Evolutionary conservation across 2,329 filamentous ascomycete genomes (phyloP), one percentile per base, ranked within the genome.

Genomic region (Aspergillus sclerotialis): DNA sequence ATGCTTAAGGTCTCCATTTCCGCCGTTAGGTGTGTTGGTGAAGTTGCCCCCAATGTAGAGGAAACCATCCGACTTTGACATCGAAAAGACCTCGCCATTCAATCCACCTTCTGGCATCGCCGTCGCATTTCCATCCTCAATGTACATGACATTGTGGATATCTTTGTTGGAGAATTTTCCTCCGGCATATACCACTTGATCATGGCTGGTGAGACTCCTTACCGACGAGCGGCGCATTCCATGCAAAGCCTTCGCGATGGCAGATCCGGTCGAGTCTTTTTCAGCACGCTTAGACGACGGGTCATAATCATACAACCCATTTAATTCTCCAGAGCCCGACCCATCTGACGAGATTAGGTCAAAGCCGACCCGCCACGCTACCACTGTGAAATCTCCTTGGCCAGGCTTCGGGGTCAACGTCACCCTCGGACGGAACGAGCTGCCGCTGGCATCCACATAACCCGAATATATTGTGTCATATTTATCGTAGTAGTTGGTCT

Each of bases 401-500:
- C 75, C 79, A 19, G 72, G 58, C 14, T 78, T 67, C 4, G 90
- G 84, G 0, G 78, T 73, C 28, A 98, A 66, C 0, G 84, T 94
- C 33, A 98, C 79, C 4, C 76, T 77, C 10, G 90, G 87, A 27
- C 80, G 80, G 69, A 95, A 95, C 13, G 73, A 75, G 42, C 67
- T 68, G 7, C 76, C 81, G 34, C 75, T 79, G 35, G 80, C 80
- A 54, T 96, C 87, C 35, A 98, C 78, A 45, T 79, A 79, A 30
- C 89, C 92, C 45, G 82, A 83, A 63, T 88, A 94, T 38, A 98
- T 80, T 47, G 85, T 80, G 55, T 98, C 92, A 54, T 94, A 96
- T 62, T 98, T 98, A 68, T 96, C 90, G 58, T 82, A 93, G 56
- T 93, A 76, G 64, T 98, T 98, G 12, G 89, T 94, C 61, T 98